These are phyloP conservation scores for Flaveria ramosissima DNA, from an alignment of 129 eudicot genomes.

Conservation along the genomic window DNA sequence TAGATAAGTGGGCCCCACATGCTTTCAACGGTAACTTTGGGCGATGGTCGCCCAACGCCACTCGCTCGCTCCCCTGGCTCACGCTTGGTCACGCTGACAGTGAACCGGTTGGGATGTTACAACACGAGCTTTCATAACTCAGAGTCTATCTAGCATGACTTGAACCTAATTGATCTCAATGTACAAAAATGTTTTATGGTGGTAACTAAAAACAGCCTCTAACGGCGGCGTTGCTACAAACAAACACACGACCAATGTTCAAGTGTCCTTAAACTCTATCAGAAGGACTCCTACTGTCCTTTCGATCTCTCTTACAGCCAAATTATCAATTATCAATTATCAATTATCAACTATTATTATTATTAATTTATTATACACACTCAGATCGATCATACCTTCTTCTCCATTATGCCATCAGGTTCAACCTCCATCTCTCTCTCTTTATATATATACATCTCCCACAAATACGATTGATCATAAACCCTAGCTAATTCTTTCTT, in stretches of 20 bases:
- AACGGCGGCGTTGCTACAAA: background rate
- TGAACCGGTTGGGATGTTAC: no score
- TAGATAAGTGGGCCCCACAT: no score
- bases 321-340: background rate
- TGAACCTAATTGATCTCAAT: no score
- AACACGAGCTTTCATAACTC: no score
- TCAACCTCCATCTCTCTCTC: conserved; percentile 12
- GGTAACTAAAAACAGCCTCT: background rate
- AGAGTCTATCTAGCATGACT: no score
- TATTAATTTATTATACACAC: background rate
- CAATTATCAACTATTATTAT: background rate
- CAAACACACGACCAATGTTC: background rate
- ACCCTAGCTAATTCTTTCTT: conserved; percentile 18
- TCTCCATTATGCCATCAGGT: conserved; percentile 50
- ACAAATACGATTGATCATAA: conserved; percentile 3
- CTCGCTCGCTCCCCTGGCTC: no score
- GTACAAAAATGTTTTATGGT: no score
- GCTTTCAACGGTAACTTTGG: no score
- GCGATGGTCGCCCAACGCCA: no score
- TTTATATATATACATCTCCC: background rate
- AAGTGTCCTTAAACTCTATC: conserved; percentile 25
- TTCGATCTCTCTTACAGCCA: conserved; percentile 36
- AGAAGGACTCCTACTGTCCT: conserved; percentile 32
- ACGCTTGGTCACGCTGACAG: no score
- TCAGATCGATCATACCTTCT: conserved; percentile 6